Evolutionary conservation across 2,329 filamentous ascomycete genomes (phyloP).

Genomic region (Onygenales sp.): DNA sequence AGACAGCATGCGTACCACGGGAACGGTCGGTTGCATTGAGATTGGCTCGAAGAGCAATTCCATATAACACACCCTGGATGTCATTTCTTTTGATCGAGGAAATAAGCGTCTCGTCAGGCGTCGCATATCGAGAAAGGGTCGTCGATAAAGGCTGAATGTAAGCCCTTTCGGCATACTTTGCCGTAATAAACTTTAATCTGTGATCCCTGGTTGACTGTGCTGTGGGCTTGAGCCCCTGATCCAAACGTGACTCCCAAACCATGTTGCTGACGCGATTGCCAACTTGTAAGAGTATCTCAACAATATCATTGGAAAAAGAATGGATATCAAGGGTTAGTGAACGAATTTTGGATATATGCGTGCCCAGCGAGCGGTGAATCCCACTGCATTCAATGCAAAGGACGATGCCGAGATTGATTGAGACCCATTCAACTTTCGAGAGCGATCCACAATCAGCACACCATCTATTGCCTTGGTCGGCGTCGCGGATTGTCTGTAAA

Average conservation of each 20-base stretch:
- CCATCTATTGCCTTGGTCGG: slow-evolving; percentile 84
- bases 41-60: slow-evolving; percentile 74
- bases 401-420: slow-evolving; percentile 92
- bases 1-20: slow-evolving; percentile 78
- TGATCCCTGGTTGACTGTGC: slow-evolving; percentile 78
- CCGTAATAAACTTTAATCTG: slow-evolving; percentile 85
- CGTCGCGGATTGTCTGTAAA: slow-evolving; percentile 76
- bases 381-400: slow-evolving; percentile 97
- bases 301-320: slow-evolving; percentile 93
- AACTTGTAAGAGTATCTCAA: slow-evolving; percentile 82
- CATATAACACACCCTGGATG: slow-evolving; percentile 85
- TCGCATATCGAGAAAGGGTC: slow-evolving; percentile 64
- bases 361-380: slow-evolving; percentile 90
- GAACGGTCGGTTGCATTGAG: slow-evolving; percentile 81
- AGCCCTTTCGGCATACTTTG: slow-evolving; percentile 80
- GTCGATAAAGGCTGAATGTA: slow-evolving; percentile 67
- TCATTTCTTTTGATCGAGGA: slow-evolving; percentile 95
- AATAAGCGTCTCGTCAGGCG: slow-evolving; percentile 77
- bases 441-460: slow-evolving; percentile 92
- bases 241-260: slow-evolving; percentile 85
- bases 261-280: slow-evolving; percentile 94
- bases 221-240: slow-evolving; percentile 61
- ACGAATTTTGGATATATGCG: slow-evolving; percentile 94
- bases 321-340: slow-evolving; percentile 92
- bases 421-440: slow-evolving; percentile 95